These are phyloP conservation scores for Onygenales sp. DNA, from an alignment of 2,329 filamentous ascomycete species.

Conservation along the genomic window DNA sequence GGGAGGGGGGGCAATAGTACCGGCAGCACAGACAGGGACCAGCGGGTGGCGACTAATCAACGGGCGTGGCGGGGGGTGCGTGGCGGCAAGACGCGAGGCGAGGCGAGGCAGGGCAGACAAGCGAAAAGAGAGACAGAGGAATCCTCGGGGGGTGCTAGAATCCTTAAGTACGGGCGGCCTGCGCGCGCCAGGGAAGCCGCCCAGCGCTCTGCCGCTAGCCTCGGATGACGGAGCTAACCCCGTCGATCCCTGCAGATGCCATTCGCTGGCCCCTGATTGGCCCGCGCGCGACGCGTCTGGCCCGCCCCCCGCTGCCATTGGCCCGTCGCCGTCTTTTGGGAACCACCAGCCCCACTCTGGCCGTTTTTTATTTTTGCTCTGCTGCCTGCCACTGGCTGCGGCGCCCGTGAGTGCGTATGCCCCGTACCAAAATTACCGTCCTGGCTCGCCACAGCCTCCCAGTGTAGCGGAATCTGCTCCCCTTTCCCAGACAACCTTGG, in stretches of 20 bases:
- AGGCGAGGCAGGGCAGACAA: conserved; percentile 2
- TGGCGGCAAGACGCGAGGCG: conserved; percentile 12
- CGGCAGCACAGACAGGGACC: no score
- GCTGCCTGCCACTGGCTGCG: background rate
- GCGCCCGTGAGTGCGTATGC: background rate
- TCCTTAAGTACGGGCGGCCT: conserved; percentile 32
- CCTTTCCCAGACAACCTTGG: background rate
- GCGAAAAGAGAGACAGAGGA: conserved; percentile 26
- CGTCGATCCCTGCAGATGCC: conserved; percentile 24
- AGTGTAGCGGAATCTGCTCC: background rate
- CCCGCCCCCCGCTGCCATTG: conserved; percentile 16
- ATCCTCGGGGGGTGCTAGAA: conserved; percentile 32
- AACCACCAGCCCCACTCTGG: conserved; percentile 10
- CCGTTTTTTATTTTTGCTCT: background rate
- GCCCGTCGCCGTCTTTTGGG: conserved; percentile 5
- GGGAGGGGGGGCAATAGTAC: background rate
- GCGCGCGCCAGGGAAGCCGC: conserved; percentile 19
- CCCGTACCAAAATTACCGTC: background rate
- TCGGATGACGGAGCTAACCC: conserved; percentile 26
- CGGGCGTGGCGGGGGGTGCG: conserved; percentile 11
- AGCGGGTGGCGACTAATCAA: conserved; percentile 5
- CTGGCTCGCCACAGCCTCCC: background rate
- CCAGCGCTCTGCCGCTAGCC: conserved; percentile 27
- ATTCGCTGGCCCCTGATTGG: conserved; percentile 24
- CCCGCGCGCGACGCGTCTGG: conserved; percentile 16